Base-by-base conservation (phyloP, 805 yeast species). In the Nadsonia fulvescens region DNA sequence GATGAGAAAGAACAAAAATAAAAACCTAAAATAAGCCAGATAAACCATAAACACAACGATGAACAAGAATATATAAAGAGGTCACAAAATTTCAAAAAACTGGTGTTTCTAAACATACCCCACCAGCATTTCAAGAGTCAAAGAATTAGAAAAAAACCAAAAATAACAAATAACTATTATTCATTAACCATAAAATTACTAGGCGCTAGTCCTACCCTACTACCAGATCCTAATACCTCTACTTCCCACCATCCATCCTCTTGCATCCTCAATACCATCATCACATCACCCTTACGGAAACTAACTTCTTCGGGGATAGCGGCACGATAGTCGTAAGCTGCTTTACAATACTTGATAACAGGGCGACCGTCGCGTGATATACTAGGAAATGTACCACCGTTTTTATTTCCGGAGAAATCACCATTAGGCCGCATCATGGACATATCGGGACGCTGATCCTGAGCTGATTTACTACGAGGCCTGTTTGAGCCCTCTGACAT, bases 211-310 rank as follows among this genome's bases (percentile, higher is more conserved):
- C 79, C 79, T 9, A 58, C 44, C 15, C 39, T 39, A 9, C 32
- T 32, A 10, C 49, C 47, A 16, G 37, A 36, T 18, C 55, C 54
- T 17, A 58, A 31, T 12, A 66, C 65, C 37, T 70, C 79, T 16
- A 67, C 69, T 37, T 65, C 70, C 79, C 79, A 71, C 79, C 79
- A 70, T 1, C 76, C 76, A 37, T 70, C 79, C 12, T 69, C 70
- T 42, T 70, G 76, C 56, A 54, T 63, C 23, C 56, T 58, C 10
- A 68, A 38, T 3, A 70, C 63, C 30, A 66, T 47, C 24, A 70
- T 42, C 3, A 59, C 39, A 34, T 71, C 78, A 31, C 64, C 67
- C 39, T 66, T 66, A 22, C 62, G 55, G 51, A 70, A 71, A 5
- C 64, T 47, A 6, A 70, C 54, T 33, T 70, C 79, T 28, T 65